These are phyloP conservation scores for Amanita polypyramis DNA, from an alignment of 768 basidiomycete species.

Conservation along the genomic window DNA sequence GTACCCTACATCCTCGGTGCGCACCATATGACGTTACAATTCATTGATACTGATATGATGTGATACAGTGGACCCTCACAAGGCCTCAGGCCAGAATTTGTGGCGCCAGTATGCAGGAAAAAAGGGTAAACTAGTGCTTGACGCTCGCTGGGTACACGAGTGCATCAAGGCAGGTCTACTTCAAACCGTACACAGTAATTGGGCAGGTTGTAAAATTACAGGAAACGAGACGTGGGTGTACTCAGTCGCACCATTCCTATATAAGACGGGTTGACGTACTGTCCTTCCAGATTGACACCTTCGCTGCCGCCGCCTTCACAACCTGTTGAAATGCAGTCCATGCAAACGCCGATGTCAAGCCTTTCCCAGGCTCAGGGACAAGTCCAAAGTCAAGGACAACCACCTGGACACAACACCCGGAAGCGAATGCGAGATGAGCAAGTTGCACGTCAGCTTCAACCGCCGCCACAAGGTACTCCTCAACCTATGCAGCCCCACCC, in stretches of 20 bases:
- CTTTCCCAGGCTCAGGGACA: conserved; percentile 3
- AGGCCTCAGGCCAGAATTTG: conserved; percentile 70
- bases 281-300: conserved; percentile 6
- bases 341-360: conserved; percentile 6
- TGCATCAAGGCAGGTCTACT: conserved; percentile 61
- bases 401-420: neutral
- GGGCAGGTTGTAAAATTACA: conserved; percentile 74
- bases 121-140: conserved; percentile 70
- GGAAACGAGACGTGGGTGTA: conserved; percentile 59
- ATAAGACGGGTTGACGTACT: neutral
- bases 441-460: conserved; percentile 6
- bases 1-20: conserved; percentile 73
- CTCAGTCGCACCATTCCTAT: neutral
- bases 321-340: conserved; percentile 11
- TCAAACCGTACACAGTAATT: conserved; percentile 67
- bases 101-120: conserved; percentile 73
- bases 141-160: conserved; percentile 66
- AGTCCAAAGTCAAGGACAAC: neutral
- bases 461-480: conserved; percentile 4
- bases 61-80: conserved; percentile 62
- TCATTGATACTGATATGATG: conserved; percentile 4
- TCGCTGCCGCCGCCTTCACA: conserved; percentile 11
- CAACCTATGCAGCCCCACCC: conserved; percentile 11
- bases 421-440: conserved; percentile 6
- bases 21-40: conserved; percentile 14